A percentile compares a stretch with the other conserved stretches of the same genome.
Evolutionary conservation across 2,329 filamentous ascomycete genomes (phyloP).

Genomic region (Ophiostoma ulmi): DNA sequence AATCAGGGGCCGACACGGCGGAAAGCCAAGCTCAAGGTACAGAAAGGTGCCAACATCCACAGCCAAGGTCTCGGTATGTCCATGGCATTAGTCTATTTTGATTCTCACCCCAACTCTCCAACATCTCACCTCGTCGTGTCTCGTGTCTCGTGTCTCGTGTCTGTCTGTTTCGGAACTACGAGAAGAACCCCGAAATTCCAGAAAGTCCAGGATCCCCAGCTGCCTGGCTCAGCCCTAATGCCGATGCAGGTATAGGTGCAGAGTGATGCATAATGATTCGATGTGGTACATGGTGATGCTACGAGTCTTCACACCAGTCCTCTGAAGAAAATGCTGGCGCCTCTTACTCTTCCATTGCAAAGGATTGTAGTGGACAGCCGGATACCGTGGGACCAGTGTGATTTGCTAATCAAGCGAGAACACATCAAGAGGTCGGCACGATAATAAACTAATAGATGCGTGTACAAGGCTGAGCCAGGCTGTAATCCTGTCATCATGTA

Average conservation of each 20-base stretch:
- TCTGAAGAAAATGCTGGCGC: neutral
- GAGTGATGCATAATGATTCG: neutral
- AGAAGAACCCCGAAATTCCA: neutral
- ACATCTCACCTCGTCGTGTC: neutral
- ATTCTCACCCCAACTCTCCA: neutral
- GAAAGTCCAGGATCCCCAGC: neutral
- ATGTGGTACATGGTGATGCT: neutral
- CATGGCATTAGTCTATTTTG: neutral
- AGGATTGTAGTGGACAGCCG: neutral
- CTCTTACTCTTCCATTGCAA: neutral
- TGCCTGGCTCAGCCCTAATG: neutral
- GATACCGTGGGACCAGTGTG: neutral
- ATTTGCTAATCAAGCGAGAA: constrained; percentile 2
- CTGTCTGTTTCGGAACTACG: neutral
- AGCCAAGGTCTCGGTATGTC: neutral
- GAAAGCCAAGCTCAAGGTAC: neutral
- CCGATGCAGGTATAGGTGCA: neutral
- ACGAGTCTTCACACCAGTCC: neutral
- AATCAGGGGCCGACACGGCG: neutral
- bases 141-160: neutral
- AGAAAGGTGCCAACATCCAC: neutral
- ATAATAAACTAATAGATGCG: neutral
- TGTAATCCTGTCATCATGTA: neutral
- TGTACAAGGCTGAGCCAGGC: constrained; percentile 1
- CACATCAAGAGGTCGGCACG: neutral